Evolutionary conservation across 345 rosid genomes (phyloP).

Genomic region (Bruguiera parviflora): DNA sequence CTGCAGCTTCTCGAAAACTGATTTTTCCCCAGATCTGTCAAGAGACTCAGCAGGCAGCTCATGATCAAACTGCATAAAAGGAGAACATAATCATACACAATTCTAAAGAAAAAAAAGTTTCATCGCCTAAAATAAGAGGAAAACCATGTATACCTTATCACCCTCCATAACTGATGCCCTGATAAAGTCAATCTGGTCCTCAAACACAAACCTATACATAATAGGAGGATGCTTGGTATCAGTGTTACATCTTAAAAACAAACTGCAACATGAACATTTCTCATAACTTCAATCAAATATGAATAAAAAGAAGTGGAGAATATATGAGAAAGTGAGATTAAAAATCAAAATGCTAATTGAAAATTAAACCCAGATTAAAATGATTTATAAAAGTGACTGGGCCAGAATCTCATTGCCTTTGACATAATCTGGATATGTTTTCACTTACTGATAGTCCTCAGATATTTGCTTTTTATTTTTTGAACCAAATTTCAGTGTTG

Average conservation of each 20-base stretch:
- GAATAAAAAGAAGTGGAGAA: background rate
- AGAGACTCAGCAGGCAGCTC: slow-evolving; percentile 34
- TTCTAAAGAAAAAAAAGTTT: background rate
- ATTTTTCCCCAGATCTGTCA: slow-evolving; percentile 45
- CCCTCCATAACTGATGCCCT: slow-evolving; percentile 82
- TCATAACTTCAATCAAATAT: background rate
- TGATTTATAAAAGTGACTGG: background rate
- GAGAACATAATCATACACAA: slow-evolving; percentile 1
- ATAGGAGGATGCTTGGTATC: background rate
- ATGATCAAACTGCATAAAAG: slow-evolving; percentile 48
- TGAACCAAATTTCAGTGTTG: slow-evolving; percentile 71
- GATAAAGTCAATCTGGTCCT: slow-evolving; percentile 91
- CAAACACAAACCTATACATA: slow-evolving; percentile 73
- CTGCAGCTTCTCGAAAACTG: slow-evolving; percentile 84
- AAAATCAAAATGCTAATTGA: slow-evolving; percentile 4
- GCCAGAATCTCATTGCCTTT: background rate
- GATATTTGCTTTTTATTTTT: slow-evolving; percentile 62
- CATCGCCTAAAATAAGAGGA: slow-evolving; percentile 3
- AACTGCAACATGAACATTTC: background rate
- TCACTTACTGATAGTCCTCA: slow-evolving; percentile 76
- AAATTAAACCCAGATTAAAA: background rate
- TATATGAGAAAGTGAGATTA: slow-evolving; percentile 2
- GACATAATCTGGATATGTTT: background rate
- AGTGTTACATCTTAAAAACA: background rate
- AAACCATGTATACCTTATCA: slow-evolving; percentile 53